Evolutionary conservation across 176 grass and related monocot species (phyloP), one percentile per base, ranked within the genome.

Genomic region (Carex cristatella): DNA sequence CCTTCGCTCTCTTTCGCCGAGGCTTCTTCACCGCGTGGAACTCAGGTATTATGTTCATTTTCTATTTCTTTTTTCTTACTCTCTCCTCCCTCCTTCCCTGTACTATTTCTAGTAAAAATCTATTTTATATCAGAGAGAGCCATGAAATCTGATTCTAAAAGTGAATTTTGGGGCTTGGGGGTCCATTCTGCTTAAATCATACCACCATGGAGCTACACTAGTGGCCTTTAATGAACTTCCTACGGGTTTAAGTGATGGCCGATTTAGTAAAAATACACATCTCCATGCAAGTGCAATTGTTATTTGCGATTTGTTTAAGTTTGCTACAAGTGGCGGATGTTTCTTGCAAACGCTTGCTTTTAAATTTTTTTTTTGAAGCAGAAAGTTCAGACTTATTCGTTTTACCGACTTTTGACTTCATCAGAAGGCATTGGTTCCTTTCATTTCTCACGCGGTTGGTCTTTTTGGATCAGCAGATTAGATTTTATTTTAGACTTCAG

Each of bases 21-120:
- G 44, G 27, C 44, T 86, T 79, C 84, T 86, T 77, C 55, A 66
- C 28, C 71, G 71, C 71, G 56, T 65, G 70, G 57, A 61, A 56
- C 23, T 35, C 23, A 79, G 74, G 81, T 83, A 30, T 54, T 46
- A 10, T 31, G 28, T 56, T 64, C 10, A 55, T 67, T 6, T 33
- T 55, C 10, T 48, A 14, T 49, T 44, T 46, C 19, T 82, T 33
- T 80, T 14, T 37, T 81, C 38, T 63, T 40, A 16, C 14, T 14
- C 31, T 81, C 54, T 58, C 38, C 44, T 64, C 33, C 38, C 44
- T 64, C 33, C 38, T 81, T 81, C 60, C 76, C 4, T 44, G 31
- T 8, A 38, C 46, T 83, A 67, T 56, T 83, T 83, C 30, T 30
- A 31, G 30, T 37, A 55, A 69, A 58, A 69, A 58, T 33, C 13